Evolutionary conservation across 2,329 filamentous ascomycete species (phyloP), one percentile per base, ranked within the genome.

Genomic region (Cryoendolithus antarcticus): DNA sequence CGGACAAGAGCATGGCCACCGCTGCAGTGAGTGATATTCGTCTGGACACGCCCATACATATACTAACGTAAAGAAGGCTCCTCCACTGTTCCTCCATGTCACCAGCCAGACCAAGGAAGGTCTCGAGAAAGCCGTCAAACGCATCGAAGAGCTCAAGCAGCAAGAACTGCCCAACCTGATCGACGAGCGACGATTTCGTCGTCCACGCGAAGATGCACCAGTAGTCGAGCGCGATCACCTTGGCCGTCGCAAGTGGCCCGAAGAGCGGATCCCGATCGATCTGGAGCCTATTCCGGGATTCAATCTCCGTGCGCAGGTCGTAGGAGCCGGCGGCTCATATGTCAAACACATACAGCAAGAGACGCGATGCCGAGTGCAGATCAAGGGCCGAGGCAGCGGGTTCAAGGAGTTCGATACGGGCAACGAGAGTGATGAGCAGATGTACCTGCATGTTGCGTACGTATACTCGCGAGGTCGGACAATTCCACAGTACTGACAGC

Each of bases 311-410:
- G 91, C 91, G 38, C 88, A 96, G 59, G 89, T 98, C 34, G 91
- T 98, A 39, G 91, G 91, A 36, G 83, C 89, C 51, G 86, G 86
- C 27, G 91, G 91, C 44, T 82, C 85, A 32, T 95, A 96, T 57
- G 91, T 98, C 44, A 98, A 98, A 64, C 89, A 95, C 57, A 96
- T 98, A 48, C 91, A 96, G 63, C 80, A 88, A 57, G 86, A 94
- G 62, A 96, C 91, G 9, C 75, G 84, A 45, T 96, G 91, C 60
- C 84, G 89, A 51, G 91, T 98, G 19, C 91, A 98, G 61, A 98
- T 98, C 66, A 98, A 98, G 61, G 91, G 91, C 11, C 85, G 84
- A 47, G 88, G 88, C 30, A 96, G 88, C 38, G 91, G 91, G 9
- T 98, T 93, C 58, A 79, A 93, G 55, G 91, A 98, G 60, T 77